Evolutionary conservation across 192 early-diverging fungal species (phyloP).

Genomic region (Diversispora eburnea): DNA sequence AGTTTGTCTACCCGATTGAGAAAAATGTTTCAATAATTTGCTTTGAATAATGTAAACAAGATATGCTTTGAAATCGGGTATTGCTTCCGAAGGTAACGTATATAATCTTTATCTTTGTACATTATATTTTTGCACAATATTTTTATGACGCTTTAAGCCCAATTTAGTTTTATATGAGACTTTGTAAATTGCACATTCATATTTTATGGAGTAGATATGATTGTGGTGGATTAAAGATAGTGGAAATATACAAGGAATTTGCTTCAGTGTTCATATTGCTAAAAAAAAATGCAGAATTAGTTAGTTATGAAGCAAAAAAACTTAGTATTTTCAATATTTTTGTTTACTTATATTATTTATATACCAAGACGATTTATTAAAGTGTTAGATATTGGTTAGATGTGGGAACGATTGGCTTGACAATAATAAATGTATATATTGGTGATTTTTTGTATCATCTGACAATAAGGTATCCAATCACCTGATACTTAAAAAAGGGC

Average conservation of each 20-base stretch:
- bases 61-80: not conserved
- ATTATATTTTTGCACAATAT: not conserved
- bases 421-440: not conserved
- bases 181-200: not conserved
- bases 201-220: not conserved
- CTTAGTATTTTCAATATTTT: not conserved
- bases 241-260: too few species aligned
- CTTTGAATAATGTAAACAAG: slow-evolving; percentile 2
- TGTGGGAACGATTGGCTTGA: not conserved
- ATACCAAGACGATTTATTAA: not conserved
- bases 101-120: not conserved
- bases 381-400: not conserved
- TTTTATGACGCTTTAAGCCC: not conserved
- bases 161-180: not conserved
- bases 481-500: not conserved
- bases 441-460: not conserved
- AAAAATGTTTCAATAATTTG: not conserved
- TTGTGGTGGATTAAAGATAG: too few species aligned
- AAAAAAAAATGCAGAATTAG: not conserved
- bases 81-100: not conserved
- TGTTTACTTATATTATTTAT: not conserved
- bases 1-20: not conserved
- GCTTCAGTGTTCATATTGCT: not conserved
- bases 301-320: not conserved
- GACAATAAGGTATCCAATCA: not conserved